These are phyloP conservation scores for Panicum miliaceum DNA, from an alignment of 176 grass and related monocot species.

Conservation along the genomic window DNA sequence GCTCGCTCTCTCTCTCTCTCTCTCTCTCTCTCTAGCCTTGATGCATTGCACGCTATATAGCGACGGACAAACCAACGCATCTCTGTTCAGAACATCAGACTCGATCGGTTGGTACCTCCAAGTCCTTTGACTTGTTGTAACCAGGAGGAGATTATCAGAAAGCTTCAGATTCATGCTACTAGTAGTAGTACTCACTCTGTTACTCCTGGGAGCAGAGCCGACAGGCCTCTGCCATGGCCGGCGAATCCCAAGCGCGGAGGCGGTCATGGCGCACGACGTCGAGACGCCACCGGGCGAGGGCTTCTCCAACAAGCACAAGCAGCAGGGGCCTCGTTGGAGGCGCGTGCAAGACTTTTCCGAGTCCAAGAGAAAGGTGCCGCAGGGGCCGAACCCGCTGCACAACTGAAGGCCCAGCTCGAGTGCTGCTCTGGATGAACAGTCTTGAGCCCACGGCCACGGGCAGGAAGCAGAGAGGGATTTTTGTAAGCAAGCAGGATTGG, in stretches of 20 bases:
- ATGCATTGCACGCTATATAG: slow-evolving; percentile 31
- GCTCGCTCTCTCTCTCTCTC: too few species aligned
- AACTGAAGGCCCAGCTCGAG: slow-evolving; percentile 15
- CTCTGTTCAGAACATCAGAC: not conserved
- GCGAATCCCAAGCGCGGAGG: not conserved
- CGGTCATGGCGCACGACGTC: not conserved
- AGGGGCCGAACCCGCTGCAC: slow-evolving; percentile 46
- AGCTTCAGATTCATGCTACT: not conserved
- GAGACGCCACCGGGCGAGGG: not conserved
- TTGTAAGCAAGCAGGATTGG: not conserved
- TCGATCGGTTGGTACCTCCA: not conserved
- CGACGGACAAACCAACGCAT: not conserved
- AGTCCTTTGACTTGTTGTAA: not conserved
- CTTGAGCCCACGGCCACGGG: too few species aligned
- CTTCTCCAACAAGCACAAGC: not conserved
- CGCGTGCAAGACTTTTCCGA: not conserved
- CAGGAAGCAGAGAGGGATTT: not conserved
- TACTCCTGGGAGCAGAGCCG: slow-evolving; percentile 27
- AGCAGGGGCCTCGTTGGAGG: not conserved
- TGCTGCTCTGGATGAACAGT: not conserved
- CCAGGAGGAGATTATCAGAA: not conserved
- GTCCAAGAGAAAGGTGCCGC: slow-evolving; percentile 36
- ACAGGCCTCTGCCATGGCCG: slow-evolving; percentile 24
- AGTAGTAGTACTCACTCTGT: not conserved
- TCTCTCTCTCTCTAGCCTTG: not conserved